phyloP scores from a whole-genome alignment of 352 stramenopile genomes.

The Globisporangium okanoganense region DNA sequence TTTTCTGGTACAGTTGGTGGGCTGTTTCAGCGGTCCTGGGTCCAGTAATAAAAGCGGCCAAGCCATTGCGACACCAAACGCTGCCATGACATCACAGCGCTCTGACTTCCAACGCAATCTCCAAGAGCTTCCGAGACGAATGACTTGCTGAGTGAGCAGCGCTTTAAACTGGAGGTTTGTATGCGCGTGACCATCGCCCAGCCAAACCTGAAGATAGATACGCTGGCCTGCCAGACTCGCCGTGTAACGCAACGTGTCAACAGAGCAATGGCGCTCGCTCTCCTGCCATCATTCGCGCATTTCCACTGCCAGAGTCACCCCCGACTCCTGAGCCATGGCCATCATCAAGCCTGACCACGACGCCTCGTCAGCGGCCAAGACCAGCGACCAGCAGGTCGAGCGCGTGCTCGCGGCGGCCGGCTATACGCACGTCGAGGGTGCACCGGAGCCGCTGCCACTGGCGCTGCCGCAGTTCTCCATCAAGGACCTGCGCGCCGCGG shows the following conservation, averaged over 20 bases:
- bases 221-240: not conserved
- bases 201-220: not conserved
- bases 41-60: not conserved
- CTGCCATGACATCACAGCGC: constrained; percentile 14
- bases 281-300: constrained; percentile 10
- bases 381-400: constrained; percentile 15
- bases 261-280: not conserved
- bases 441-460: constrained; percentile 76
- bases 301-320: constrained; percentile 4
- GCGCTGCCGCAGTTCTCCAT: constrained; percentile 85
- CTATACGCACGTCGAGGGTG: constrained; percentile 69
- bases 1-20: not conserved
- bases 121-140: not conserved
- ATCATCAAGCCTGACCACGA: constrained; percentile 65
- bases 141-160: not conserved
- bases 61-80: not conserved
- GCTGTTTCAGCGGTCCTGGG: not conserved
- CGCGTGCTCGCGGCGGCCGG: constrained; percentile 54
- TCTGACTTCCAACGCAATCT: constrained; percentile 4
- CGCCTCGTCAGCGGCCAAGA: constrained; percentile 20
- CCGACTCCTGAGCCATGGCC: constrained; percentile 32
- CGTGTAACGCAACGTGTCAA: not conserved
- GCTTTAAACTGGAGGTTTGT: constrained; percentile 5
- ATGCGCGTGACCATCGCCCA: not conserved
- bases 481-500: constrained; percentile 87